Base-by-base conservation (phyloP, 139 green algal genomes). In the Deuterostichococcus epilithicus region DNA sequence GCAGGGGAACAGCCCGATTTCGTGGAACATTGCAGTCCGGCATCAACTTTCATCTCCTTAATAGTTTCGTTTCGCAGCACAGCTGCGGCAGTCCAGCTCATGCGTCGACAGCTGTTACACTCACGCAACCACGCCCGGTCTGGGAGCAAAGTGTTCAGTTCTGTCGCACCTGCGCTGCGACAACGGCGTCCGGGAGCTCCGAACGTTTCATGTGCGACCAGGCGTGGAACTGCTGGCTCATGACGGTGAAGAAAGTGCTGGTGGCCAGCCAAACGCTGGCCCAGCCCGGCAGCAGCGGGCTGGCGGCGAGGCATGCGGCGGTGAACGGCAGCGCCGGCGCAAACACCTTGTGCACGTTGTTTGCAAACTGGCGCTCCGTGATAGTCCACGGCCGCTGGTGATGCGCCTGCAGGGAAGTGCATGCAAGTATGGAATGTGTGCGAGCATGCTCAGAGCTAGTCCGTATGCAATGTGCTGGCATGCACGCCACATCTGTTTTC, bases 311-410 rank as follows among this genome's bases (percentile, higher is more conserved):
- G 47, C 87, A 75, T 4, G 74, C 70, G 0, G 80, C 80, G 0
- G 78, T 72, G 30, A 90, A 84, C 3, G 74, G 47, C 26, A 77
- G 20, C 6, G 80, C 73, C 1, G 82, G 82, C 45, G 73, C 77
- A 80, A 87, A 90, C 37, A 85, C 80, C 81, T 93, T 91, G 83
- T 98, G 91, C 77, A 98, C 70, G 81, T 98, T 98, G 89, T 99
- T 99, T 80, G 84, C 91, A 77, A 98, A 97, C 85, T 98, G 84
- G 58, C 95, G 86, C 88, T 97, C 81, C 15, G 94, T 98, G 82
- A 99, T 99, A 47, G 95, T 99, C 96, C 96, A 99, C 0, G 94
- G 94, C 22, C 89, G 80, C 85, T 92, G 82, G 84, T 99, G 96
- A 82, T 99, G 96, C 5, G 96, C 86, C 52, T 63, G 52, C 52